Evolutionary conservation across 768 basidiomycete genomes (phyloP).

Genomic region (Neoboletus magnificus): DNA sequence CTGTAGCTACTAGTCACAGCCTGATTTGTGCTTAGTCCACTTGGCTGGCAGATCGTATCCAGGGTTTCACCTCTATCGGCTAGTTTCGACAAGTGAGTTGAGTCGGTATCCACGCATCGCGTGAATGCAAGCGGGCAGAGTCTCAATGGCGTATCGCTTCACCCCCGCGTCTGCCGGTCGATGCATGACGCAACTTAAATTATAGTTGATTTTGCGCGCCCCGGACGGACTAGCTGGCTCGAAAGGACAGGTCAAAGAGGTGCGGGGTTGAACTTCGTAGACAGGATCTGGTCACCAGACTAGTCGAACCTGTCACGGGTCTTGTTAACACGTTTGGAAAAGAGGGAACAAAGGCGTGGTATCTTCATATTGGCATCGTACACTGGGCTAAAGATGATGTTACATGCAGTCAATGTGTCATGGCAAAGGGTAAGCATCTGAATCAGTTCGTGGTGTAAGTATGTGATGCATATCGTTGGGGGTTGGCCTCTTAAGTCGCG

Average conservation of each 20-base stretch:
- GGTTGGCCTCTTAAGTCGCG: neutral
- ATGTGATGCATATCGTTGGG: neutral
- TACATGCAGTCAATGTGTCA: conserved; percentile 6
- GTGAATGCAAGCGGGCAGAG: neutral
- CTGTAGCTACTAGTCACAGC: too few relatives aligned
- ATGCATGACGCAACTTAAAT: neutral
- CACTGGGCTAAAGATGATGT: neutral
- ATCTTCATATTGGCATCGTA: neutral
- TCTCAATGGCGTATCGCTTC: neutral
- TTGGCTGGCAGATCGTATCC: neutral
- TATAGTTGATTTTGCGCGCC: neutral
- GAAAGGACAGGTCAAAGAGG: too few relatives aligned
- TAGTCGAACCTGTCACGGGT: neutral
- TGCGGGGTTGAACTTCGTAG: too few relatives aligned
- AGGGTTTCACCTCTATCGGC: neutral
- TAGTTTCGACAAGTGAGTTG: neutral
- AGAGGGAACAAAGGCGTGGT: neutral
- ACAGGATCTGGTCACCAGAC: too few relatives aligned
- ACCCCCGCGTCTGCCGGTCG: neutral
- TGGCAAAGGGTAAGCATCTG: neutral
- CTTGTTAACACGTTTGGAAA: too few relatives aligned
- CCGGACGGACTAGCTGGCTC: too few relatives aligned
- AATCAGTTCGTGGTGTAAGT: neutral
- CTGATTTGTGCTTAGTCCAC: neutral
- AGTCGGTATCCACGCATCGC: neutral